These are phyloP conservation scores for Paecilomyces variotii DNA, from an alignment of 2,329 filamentous ascomycete species.

Conservation along the genomic window DNA sequence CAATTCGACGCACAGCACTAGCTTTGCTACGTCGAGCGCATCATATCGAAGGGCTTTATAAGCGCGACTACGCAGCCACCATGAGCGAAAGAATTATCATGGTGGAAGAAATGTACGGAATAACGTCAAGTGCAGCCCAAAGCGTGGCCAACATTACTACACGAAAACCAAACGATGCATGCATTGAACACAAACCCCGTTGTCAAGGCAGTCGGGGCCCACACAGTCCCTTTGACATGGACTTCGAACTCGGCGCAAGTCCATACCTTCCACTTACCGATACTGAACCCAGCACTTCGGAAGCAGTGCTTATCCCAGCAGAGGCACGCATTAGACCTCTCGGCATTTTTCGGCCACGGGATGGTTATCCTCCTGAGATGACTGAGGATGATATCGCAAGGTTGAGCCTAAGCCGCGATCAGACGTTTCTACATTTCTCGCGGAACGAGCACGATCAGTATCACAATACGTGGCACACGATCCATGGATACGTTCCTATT, in stretches of 20 bases:
- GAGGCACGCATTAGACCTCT: slow-evolving; percentile 19
- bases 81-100: slow-evolving; percentile 18
- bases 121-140: slow-evolving; percentile 1
- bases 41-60: slow-evolving; percentile 21
- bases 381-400: slow-evolving; percentile 12
- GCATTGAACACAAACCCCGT: too few species aligned
- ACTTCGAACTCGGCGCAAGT: too few species aligned
- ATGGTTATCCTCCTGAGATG: slow-evolving; percentile 11
- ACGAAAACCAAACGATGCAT: not conserved
- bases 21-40: slow-evolving; percentile 18
- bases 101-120: slow-evolving; percentile 21
- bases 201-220: too few species aligned
- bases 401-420: slow-evolving; percentile 12
- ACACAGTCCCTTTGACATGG: too few species aligned
- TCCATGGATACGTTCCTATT: slow-evolving; percentile 14
- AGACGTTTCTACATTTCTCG: slow-evolving; percentile 14
- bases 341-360: slow-evolving; percentile 15
- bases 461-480: slow-evolving; percentile 11
- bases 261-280: too few species aligned
- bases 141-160: not conserved
- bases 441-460: slow-evolving; percentile 12
- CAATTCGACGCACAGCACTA: slow-evolving; percentile 20
- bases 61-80: slow-evolving; percentile 8
- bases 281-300: not conserved
- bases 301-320: slow-evolving; percentile 11